A percentile compares a stretch with the other conserved stretches of the same genome.
Evolutionary conservation across 305 asterid genomes (phyloP).

Genomic region (Euphrasia arctica): DNA sequence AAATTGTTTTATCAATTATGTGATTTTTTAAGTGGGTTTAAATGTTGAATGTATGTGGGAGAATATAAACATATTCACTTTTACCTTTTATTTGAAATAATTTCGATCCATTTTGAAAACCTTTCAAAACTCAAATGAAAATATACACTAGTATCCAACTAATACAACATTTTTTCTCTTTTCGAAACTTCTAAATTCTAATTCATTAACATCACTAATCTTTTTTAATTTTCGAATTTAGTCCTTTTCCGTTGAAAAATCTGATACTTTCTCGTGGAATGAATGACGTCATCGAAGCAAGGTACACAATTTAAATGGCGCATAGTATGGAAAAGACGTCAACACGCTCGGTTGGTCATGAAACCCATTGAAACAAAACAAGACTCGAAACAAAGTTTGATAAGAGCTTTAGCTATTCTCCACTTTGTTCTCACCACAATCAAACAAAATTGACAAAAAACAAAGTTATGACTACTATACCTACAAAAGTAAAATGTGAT

Average conservation of each 20-base stretch:
- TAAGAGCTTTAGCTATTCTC: slow-evolving; percentile 27
- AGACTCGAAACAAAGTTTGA: slow-evolving; percentile 28
- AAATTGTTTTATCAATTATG: neutral
- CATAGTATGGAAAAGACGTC: neutral
- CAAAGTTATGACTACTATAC: slow-evolving; percentile 36
- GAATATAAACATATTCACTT: neutral
- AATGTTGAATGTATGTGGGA: too few species aligned
- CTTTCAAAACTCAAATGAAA: too few species aligned
- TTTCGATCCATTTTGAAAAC: neutral
- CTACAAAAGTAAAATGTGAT: slow-evolving; percentile 17
- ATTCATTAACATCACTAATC: too few species aligned
- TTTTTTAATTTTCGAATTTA: too few species aligned
- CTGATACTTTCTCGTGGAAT: too few species aligned
- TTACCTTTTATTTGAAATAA: neutral
- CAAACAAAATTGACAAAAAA: slow-evolving; percentile 27
- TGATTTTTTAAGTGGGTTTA: too few species aligned
- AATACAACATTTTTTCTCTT: too few species aligned
- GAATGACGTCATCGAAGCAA: too few species aligned
- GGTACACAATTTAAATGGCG: neutral
- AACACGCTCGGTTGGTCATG: slow-evolving; percentile 4
- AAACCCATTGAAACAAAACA: slow-evolving; percentile 18
- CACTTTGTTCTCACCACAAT: slow-evolving; percentile 22
- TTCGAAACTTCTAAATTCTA: too few species aligned
- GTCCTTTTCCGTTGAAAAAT: too few species aligned
- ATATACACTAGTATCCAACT: too few species aligned